Evolutionary conservation across 2,329 filamentous ascomycete genomes (phyloP), one percentile per base, ranked within the genome.

Genomic region (Stagonosporopsis vannaccii): DNA sequence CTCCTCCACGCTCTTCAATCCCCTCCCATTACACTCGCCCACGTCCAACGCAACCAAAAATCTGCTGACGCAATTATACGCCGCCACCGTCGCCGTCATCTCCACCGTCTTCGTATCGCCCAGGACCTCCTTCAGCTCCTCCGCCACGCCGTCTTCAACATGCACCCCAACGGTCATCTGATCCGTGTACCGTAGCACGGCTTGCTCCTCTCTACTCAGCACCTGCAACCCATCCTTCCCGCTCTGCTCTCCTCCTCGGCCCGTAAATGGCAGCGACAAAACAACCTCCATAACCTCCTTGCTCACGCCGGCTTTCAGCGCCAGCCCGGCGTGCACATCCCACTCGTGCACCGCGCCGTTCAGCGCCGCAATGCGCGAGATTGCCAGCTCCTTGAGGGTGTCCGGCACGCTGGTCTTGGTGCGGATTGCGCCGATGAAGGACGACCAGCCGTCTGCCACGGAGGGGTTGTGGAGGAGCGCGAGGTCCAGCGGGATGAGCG

Each of bases 311-410:
- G 78, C 78, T 28, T 82, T 79, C 7, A 84, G 81, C 8, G 94
- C 81, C 2, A 81, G 68, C 2, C 90, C 90, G 15, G 87, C 88
- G 71, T 96, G 92, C 45, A 90, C 84, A 40, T 81, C 84, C 92
- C 91, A 96, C 76, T 96, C 92, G 76, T 93, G 96, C 83, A 90
- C 91, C 0, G 92, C 92, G 13, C 83, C 75, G 76, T 96, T 96
- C 68, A 91, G 85, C 19, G 89, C 87, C 13, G 92, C 92, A n/a
- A 96, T 89, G 47, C 92, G 84, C 63, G 85, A 89, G 67, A 96
- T 93, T 62, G 90, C 88, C 8, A 95, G 80, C 78, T 96, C 92
- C 60, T 90, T 87, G 45, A 92, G 68, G 63, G 64, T 65, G 4
- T 76, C 75, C 6, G 80, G 71, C 3, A 86, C 71, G 8, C 76